Conservation (phyloP, 495 filamentous ascomycete genomes). For the Podospora appendiculata region DNA sequence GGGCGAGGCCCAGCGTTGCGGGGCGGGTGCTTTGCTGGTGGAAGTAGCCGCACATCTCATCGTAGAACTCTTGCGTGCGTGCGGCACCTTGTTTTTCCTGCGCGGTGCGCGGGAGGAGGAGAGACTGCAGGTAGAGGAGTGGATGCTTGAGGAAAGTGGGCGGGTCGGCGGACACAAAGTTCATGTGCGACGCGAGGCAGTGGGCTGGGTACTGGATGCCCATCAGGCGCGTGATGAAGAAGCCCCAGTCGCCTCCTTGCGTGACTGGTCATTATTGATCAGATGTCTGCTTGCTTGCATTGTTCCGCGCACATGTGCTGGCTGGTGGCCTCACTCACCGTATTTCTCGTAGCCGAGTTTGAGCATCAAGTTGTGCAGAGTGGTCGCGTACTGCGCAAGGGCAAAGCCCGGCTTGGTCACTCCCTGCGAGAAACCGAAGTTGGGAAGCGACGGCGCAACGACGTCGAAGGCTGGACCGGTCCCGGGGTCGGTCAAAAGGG, state of each 20-base stretch:
- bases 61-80: conserved; percentile 42
- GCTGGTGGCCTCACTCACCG: conserved; percentile 55
- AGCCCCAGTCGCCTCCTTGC: conserved; percentile 68
- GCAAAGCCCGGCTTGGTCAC: conserved; percentile 8
- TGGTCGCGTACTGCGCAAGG: conserved; percentile 6
- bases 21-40: conserved; percentile 53
- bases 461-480: conserved; percentile 52
- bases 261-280: conserved; percentile 35
- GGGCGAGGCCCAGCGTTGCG: conserved; percentile 50
- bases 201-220: conserved; percentile 47
- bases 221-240: conserved; percentile 50
- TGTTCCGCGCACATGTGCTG: conserved; percentile 16
- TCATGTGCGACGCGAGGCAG: conserved; percentile 54
- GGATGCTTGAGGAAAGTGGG: conserved; percentile 46
- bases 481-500: conserved; percentile 38
- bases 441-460: not conserved
- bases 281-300: conserved; percentile 42
- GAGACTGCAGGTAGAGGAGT: conserved; percentile 35
- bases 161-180: conserved; percentile 47
- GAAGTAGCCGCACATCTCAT: conserved; percentile 48
- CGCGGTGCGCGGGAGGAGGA: conserved; percentile 28
- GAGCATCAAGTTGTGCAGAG: conserved; percentile 10
- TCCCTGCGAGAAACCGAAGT: not conserved
- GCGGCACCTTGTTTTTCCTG: conserved; percentile 34
- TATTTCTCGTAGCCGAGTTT: conserved; percentile 10